phyloP scores from a whole-genome alignment of 768 basidiomycete species.

The Phylloporus scabripes region DNA sequence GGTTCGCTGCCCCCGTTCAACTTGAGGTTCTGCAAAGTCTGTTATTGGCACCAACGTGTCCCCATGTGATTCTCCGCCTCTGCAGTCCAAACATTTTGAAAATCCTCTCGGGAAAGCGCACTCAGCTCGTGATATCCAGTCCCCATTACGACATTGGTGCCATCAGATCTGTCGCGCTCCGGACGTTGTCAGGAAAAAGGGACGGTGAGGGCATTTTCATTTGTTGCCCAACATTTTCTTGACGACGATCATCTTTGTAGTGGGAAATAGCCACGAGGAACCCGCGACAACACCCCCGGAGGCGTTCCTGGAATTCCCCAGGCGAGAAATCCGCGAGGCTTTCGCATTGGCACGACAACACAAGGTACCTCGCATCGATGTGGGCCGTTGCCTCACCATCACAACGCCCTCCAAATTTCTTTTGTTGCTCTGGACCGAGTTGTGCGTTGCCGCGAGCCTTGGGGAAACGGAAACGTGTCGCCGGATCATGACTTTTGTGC shows the following conservation, averaged over 20 bases:
- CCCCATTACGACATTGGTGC: conserved; percentile 35
- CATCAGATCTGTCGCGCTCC: conserved; percentile 35
- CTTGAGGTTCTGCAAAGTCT: conserved; percentile 64
- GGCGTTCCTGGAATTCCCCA: conserved; percentile 50
- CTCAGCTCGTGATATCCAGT: conserved; percentile 27
- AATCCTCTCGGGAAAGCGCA: conserved; percentile 36
- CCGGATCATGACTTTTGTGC: conserved; percentile 61
- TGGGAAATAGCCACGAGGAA: conserved; percentile 21
- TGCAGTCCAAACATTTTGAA: conserved; percentile 54
- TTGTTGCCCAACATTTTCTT: background rate
- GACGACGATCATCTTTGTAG: background rate
- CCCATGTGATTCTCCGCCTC: conserved; percentile 58
- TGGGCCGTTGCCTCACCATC: conserved; percentile 59
- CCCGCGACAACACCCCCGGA: conserved; percentile 24
- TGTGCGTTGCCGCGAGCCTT: conserved; percentile 46
- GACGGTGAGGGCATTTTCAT: conserved; percentile 30
- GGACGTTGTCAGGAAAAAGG: conserved; percentile 34
- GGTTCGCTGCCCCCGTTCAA: conserved; percentile 45
- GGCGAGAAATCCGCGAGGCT: conserved; percentile 51
- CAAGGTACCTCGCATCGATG: conserved; percentile 60
- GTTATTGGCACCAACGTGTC: conserved; percentile 59
- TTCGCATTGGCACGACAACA: conserved; percentile 53
- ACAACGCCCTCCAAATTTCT: conserved; percentile 59
- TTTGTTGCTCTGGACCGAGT: conserved; percentile 61
- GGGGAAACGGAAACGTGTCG: conserved; percentile 60